Evolutionary conservation across 768 basidiomycete genomes (phyloP), one percentile per base, ranked within the genome.

Genomic region (Phanerodontia chrysosporium): DNA sequence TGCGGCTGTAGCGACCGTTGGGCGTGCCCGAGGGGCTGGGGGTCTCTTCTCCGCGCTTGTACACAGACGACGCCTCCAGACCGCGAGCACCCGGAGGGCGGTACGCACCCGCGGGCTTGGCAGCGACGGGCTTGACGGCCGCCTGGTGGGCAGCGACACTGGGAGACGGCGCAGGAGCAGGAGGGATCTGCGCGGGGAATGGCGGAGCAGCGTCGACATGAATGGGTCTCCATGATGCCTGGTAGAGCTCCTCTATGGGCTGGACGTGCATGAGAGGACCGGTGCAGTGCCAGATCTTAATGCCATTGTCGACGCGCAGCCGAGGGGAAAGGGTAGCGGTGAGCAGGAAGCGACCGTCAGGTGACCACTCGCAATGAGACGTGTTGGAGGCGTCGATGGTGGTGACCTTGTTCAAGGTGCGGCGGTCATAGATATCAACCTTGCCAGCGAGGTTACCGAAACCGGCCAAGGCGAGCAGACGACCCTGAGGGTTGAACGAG

Each of bases 381-480:
- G 96, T 93, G 70, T 98, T 98, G 1, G 95, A 88, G 0, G 95
- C 96, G 58, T 93, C 90, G 65, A 93, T 90, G 36, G 74, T 76
- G 44, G 86, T 84, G 55, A 89, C 82, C 45, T 95, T 95, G 62
- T 78, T 83, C 32, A 97, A 80, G 21, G 87, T 85, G 55, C 92
- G 89, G 21, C 95, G 86, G 73, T 98, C 97, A 74, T 89, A 88
- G 64, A 99, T 77, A 67, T 97, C 92, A 60, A 95, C 86, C 72
- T 94, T 92, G 21, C 97, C 97, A 0, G 94, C 92, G 48, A 99
- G 80, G 70, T 98, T 99, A 27, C 97, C 96, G 72, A 98, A 99
- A 6, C 97, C 97, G 1, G 93, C 97, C 30, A 96, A 79, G 46
- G 91, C 84, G 59, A 99, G 71, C 18, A 99, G 80, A 3, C 93